A percentile compares a stretch with the other conserved stretches of the same genome.
These are phyloP conservation scores for Pycnococcus provasolii DNA, from an alignment of 139 green algal species.

Conservation along the genomic window DNA sequence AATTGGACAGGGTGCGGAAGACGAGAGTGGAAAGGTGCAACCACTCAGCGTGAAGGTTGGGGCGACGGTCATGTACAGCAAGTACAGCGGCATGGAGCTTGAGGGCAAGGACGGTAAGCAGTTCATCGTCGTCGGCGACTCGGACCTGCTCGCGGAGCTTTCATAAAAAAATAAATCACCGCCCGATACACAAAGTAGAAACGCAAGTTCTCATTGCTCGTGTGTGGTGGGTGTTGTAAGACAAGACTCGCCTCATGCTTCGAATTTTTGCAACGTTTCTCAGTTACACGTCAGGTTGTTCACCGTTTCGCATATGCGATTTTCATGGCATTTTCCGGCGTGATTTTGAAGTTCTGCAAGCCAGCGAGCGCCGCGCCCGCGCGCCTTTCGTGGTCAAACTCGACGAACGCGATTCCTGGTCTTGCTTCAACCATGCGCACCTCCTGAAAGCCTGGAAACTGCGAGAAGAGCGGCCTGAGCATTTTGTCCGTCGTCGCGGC, in stretches of 20 bases:
- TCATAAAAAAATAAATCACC: no score
- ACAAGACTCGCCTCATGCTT: no score
- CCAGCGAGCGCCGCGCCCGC: slow-evolving; percentile 57
- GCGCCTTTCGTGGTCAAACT: slow-evolving; percentile 76
- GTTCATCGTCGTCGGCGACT: no score
- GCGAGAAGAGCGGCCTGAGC: slow-evolving; percentile 85
- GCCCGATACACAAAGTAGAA: no score
- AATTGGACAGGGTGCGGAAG: slow-evolving; percentile 29
- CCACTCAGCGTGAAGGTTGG: slow-evolving; percentile 23
- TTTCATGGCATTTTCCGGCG: slow-evolving; percentile 63
- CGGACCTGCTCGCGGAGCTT: no score
- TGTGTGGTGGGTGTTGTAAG: no score
- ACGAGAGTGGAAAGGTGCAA: slow-evolving; percentile 25
- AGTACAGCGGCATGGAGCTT: slow-evolving; percentile 36
- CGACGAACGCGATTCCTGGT: slow-evolving; percentile 93
- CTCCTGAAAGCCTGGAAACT: slow-evolving; percentile 82
- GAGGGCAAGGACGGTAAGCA: slow-evolving; percentile 9
- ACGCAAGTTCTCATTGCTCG: no score
- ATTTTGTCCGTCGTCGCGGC: slow-evolving; percentile 67
- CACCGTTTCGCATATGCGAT: slow-evolving; percentile 85
- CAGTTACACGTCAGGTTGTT: neutral
- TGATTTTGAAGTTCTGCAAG: slow-evolving; percentile 91
- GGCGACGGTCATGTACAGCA: slow-evolving; percentile 35
- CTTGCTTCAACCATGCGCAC: slow-evolving; percentile 82
- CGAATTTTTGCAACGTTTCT: neutral